Evolutionary conservation across 208 protist species (phyloP), one percentile per base, ranked within the genome.

Genomic region (Porcisia hertigi): DNA sequence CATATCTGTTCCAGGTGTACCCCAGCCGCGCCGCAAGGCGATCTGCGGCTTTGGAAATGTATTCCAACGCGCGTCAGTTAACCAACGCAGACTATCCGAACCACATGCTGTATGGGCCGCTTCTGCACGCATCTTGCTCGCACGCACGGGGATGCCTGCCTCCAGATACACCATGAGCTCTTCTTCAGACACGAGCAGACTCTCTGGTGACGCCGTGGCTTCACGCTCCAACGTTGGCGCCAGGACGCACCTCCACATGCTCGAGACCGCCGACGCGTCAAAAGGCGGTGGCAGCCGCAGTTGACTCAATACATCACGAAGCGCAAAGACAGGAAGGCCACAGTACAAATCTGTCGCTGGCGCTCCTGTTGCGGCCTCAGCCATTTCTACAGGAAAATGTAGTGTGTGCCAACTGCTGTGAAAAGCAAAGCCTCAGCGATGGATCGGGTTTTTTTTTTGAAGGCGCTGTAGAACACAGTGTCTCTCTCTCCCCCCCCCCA

Each of bases 181-280:
- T n/a, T 89, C 88, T 47, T 94, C 90, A 2, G 66, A 73, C 18
- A 74, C 34, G n/a, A 73, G 55, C 2, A 77, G 70, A 4, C 76
- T 64, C 30, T 80, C 81, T 2, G 59, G 67, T 0, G 64, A 63
- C 3, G 78, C 71, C 9, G 57, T 45, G 23, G 20, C 43, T 2
- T 49, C 71, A 18, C 2, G 41, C 66, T 65, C 58, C 3, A 88
- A 78, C n/a, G 83, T 77, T 25, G 89, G 89, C 1, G 82, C 88
- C 55, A 97, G 78, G 3, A 94, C 85, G 64, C 94, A 97, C 3
- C 94, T 87, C 94, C 92, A 97, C 78, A 94, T 96, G 54, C 58
- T 62, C 30, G 91, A 95, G 7, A 97, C 76, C 8, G 69, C 57
- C 0, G 66, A 73, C 5, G 91, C 71, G 1, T 73, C 65, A 57